These are phyloP conservation scores for Talaromyces nanjingensis DNA, from an alignment of 495 filamentous ascomycete species.

Conservation along the genomic window DNA sequence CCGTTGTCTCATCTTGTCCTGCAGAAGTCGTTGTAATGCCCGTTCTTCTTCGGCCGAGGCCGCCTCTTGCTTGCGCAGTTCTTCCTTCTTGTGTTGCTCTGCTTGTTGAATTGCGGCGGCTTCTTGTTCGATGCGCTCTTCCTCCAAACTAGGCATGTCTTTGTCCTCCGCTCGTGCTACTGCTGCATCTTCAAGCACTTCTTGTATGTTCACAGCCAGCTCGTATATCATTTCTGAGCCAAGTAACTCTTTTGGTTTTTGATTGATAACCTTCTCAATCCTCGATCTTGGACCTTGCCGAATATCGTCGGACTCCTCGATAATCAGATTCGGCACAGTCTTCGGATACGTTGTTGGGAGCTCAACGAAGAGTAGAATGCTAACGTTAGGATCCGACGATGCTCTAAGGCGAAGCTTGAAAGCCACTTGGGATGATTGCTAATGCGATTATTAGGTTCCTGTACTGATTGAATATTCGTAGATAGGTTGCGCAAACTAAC, in stretches of 20 bases:
- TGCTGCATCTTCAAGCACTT: constrained; percentile 82
- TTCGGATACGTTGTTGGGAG: constrained; percentile 92
- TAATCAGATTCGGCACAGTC: constrained; percentile 62
- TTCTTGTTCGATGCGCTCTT: constrained; percentile 71
- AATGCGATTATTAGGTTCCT: background rate
- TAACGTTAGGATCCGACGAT: constrained; percentile 57
- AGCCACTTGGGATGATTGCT: constrained; percentile 68
- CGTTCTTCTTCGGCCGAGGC: constrained; percentile 65
- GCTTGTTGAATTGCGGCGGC: constrained; percentile 48
- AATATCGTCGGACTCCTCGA: constrained; percentile 57
- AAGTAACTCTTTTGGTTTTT: constrained; percentile 62
- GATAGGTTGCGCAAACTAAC: constrained; percentile 11
- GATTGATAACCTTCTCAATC: constrained; percentile 62
- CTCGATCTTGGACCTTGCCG: constrained; percentile 57
- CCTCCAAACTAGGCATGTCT: constrained; percentile 78
- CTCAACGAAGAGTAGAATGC: constrained; percentile 58
- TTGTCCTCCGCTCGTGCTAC: constrained; percentile 61
- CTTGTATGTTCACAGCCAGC: constrained; percentile 72
- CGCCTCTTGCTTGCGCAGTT: constrained; percentile 46
- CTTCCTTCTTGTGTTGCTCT: constrained; percentile 46
- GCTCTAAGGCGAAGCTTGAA: constrained; percentile 76
- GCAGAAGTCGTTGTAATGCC: constrained; percentile 63
- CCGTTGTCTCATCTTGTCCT: constrained; percentile 60
- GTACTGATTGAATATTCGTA: background rate
- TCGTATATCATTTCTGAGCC: constrained; percentile 88